Evolutionary conservation across 768 basidiomycete species (phyloP).

Genomic region (Mycena metata): DNA sequence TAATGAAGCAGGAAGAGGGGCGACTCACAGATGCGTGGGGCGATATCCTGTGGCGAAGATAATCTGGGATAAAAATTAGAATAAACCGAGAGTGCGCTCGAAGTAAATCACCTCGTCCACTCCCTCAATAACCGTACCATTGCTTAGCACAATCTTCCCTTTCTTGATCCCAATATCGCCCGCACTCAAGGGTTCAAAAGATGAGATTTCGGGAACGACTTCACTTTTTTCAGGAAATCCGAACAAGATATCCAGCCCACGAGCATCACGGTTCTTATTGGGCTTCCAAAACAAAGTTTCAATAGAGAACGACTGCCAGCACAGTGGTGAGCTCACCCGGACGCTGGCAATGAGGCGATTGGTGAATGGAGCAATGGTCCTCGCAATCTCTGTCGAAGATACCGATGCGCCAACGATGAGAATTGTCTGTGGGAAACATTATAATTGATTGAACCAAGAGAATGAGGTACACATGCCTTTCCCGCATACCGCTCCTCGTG

Average conservation of each 20-base stretch:
- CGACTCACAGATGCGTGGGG: too few relatives aligned
- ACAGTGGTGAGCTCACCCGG: constrained; percentile 23
- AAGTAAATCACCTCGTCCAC: constrained; percentile 45
- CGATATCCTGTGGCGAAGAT: constrained; percentile 50
- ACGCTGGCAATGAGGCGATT: constrained; percentile 31
- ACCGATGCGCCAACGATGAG: constrained; percentile 36
- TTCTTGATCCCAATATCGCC: constrained; percentile 35
- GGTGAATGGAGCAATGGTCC: constrained; percentile 28
- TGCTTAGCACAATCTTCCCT: constrained; percentile 42
- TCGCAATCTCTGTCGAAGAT: constrained; percentile 36
- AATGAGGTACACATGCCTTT: constrained; percentile 39
- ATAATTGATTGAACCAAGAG: neutral
- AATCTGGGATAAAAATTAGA: constrained; percentile 1
- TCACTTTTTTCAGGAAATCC: constrained; percentile 42
- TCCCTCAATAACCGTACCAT: constrained; percentile 45
- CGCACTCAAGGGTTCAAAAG: constrained; percentile 39
- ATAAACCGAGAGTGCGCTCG: too few relatives aligned
- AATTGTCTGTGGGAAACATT: constrained; percentile 18
- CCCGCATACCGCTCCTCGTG: constrained; percentile 43
- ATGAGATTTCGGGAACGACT: constrained; percentile 45
- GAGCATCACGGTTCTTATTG: constrained; percentile 30
- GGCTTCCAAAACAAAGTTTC: constrained; percentile 32
- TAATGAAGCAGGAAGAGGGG: too few relatives aligned
- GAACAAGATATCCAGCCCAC: constrained; percentile 33
- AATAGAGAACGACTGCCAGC: neutral